phyloP scores from a whole-genome alignment of 345 rosid species.

The Citrus unshiu region DNA sequence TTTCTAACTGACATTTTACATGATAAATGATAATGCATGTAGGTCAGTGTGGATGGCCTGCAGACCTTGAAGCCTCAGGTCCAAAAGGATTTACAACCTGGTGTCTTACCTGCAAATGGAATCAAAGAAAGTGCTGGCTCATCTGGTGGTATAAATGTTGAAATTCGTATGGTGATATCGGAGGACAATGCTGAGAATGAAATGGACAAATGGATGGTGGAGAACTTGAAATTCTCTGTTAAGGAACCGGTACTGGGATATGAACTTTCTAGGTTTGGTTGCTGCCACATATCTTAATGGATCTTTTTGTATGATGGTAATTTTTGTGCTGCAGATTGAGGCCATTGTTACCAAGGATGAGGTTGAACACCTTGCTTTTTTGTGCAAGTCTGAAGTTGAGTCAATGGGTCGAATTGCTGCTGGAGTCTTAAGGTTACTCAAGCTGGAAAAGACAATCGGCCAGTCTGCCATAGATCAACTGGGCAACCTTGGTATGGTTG shows the following conservation, averaged over 20 bases:
- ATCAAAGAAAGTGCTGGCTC: constrained; percentile 42
- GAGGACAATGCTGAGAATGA: constrained; percentile 53
- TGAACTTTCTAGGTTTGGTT: constrained; percentile 15
- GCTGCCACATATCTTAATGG: neutral
- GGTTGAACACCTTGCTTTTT: constrained; percentile 68
- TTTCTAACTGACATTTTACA: neutral
- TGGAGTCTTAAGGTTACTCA: constrained; percentile 76
- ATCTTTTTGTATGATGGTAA: neutral
- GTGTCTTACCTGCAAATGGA: constrained; percentile 47
- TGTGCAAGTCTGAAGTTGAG: constrained; percentile 88
- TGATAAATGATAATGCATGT: constrained; percentile 16
- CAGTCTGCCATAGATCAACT: constrained; percentile 77
- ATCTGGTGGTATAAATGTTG: constrained; percentile 71
- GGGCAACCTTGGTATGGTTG: constrained; percentile 78
- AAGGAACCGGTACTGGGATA: constrained; percentile 74
- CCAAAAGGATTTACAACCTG: constrained; percentile 28
- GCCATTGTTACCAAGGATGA: constrained; percentile 85
- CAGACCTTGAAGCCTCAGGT: constrained; percentile 74
- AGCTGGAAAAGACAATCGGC: constrained; percentile 80
- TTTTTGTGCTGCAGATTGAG: constrained; percentile 57
- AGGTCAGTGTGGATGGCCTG: constrained; percentile 84
- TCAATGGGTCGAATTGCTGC: constrained; percentile 94
- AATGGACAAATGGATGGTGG: constrained; percentile 67
- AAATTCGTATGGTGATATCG: constrained; percentile 56
- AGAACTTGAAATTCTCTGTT: constrained; percentile 82